phyloP scores from a whole-genome alignment of 148 eudicot genomes.

The Fagopyrum tataricum region DNA sequence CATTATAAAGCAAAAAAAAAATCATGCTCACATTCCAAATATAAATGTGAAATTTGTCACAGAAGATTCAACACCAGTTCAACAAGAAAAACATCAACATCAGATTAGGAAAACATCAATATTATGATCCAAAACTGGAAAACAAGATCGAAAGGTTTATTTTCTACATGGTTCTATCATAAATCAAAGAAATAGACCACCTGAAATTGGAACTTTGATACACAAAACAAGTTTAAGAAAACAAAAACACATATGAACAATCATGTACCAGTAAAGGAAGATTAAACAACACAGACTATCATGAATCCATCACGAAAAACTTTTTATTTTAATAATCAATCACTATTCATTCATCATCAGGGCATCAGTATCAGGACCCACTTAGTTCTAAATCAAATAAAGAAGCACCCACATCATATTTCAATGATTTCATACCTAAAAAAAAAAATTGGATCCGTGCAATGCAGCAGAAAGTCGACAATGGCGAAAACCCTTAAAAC shows the following conservation, averaged over 20 bases:
- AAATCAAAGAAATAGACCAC: not conserved
- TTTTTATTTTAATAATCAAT: not conserved
- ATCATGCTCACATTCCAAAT: not conserved
- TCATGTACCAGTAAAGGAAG: not conserved
- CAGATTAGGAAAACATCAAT: not conserved
- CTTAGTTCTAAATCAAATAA: not conserved
- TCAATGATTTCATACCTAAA: not conserved
- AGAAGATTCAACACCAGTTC: not conserved
- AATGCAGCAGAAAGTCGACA: not conserved
- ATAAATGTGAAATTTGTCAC: not conserved
- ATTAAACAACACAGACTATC: not conserved
- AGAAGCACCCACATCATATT: not conserved
- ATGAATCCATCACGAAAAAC: not conserved
- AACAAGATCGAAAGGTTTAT: not conserved
- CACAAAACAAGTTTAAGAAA: not conserved
- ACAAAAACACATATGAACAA: not conserved
- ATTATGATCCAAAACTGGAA: not conserved
- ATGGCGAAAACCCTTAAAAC: not conserved
- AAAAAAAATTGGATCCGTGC: not conserved
- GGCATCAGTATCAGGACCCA: not conserved
- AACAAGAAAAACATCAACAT: not conserved
- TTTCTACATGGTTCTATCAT: not conserved
- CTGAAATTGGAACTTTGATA: not conserved
- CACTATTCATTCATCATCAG: not conserved
- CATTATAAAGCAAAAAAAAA: not conserved